Conservation (phyloP, 1,284 basidiomycete genomes). For the Heliocybe sulcata region DNA sequence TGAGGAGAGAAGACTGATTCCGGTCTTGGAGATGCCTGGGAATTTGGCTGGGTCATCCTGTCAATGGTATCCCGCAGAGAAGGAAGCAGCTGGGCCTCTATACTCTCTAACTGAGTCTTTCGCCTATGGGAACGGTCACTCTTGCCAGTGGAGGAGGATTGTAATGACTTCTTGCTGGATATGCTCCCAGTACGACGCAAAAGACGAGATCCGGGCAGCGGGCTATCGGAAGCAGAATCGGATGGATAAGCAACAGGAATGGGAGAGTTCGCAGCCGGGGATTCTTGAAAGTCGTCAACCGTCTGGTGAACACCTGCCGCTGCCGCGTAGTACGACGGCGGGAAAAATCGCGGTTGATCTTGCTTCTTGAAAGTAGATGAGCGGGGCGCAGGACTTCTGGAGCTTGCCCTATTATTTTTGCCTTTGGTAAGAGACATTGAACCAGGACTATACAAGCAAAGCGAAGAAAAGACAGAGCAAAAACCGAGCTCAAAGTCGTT, state of each 20-base stretch:
- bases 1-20: background rate
- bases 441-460: background rate
- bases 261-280: background rate
- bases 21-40: background rate
- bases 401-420: background rate
- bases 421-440: background rate
- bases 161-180: constrained; percentile 12
- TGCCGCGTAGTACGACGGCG: constrained; percentile 60
- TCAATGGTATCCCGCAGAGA: constrained; percentile 63
- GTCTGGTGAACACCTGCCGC: constrained; percentile 35
- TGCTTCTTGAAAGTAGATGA: background rate
- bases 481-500: background rate
- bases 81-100: constrained; percentile 59
- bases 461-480: background rate
- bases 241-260: background rate
- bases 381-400: background rate
- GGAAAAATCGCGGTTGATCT: constrained; percentile 35
- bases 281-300: constrained; percentile 8
- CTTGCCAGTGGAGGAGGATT: constrained; percentile 12
- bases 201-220: background rate
- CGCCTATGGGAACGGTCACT: constrained; percentile 21
- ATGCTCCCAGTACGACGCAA: background rate
- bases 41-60: constrained; percentile 46
- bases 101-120: constrained; percentile 38
- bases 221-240: background rate